Evolutionary conservation across 768 basidiomycete species (phyloP).

Genomic region (Lenzites betulinus): DNA sequence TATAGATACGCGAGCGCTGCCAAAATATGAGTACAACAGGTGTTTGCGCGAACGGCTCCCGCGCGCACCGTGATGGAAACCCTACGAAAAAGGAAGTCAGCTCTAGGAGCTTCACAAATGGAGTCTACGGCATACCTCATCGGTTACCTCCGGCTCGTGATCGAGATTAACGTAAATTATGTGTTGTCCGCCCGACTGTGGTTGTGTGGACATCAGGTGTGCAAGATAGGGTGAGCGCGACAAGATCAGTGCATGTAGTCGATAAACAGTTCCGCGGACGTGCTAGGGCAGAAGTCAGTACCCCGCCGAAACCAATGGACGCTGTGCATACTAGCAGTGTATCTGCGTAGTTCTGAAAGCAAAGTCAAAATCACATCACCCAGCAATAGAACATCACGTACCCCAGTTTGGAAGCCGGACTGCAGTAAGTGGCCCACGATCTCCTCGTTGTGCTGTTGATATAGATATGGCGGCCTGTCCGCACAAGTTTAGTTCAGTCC

Average conservation of each 20-base stretch:
- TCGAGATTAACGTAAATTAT: constrained; percentile 75
- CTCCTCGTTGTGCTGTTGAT: constrained; percentile 70
- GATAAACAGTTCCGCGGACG: constrained; percentile 72
- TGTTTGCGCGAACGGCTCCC: neutral
- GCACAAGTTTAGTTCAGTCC: neutral
- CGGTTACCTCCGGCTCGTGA: constrained; percentile 79
- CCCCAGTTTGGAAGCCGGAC: constrained; percentile 79
- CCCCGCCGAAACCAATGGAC: neutral
- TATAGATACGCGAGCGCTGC: constrained; percentile 80
- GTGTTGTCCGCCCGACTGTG: constrained; percentile 63
- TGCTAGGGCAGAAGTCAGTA: constrained; percentile 46
- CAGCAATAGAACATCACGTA: constrained; percentile 42
- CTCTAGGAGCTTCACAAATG: constrained; percentile 9
- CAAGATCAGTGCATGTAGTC: constrained; percentile 82
- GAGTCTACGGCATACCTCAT: constrained; percentile 51
- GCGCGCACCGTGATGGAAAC: constrained; percentile 41
- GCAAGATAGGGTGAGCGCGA: constrained; percentile 87
- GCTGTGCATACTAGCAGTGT: constrained; percentile 60
- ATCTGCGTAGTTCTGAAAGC: constrained; percentile 75
- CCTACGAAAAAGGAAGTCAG: constrained; percentile 40
- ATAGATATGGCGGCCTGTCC: constrained; percentile 37
- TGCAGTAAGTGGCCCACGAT: constrained; percentile 80
- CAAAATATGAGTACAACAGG: neutral
- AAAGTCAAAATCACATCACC: neutral
- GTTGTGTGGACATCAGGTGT: constrained; percentile 83